Percentiles rank a stretch among this genome's conserved stretches.
Evolutionary conservation across 192 early-diverging fungal species (phyloP).

Genomic region (Coemansia sp.): DNA sequence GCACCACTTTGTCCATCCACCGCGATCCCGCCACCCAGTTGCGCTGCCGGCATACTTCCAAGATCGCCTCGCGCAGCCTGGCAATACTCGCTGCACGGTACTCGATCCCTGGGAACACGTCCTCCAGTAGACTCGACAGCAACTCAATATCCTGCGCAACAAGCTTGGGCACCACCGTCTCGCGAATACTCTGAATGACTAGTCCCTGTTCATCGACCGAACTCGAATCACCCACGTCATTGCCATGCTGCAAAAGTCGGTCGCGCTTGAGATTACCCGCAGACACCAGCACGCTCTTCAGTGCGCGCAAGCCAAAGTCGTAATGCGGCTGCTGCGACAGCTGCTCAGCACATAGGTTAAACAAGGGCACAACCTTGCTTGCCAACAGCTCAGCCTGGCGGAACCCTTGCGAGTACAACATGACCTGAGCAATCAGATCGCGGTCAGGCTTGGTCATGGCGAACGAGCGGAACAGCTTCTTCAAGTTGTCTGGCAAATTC

Average conservation of each 20-base stretch:
- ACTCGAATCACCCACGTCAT: constrained; percentile 42
- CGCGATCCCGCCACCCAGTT: constrained; percentile 71
- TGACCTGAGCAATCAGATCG: constrained; percentile 98
- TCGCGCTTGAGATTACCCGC: constrained; percentile 99
- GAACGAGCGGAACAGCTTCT: constrained; percentile 98
- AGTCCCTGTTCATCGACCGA: constrained; percentile 84
- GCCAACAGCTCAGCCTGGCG: constrained; percentile 90
- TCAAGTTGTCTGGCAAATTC: constrained; percentile 97
- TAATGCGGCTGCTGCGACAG: constrained; percentile 96
- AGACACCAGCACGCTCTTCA: constrained; percentile 98
- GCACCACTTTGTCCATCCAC: constrained; percentile 97
- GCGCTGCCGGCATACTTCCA: constrained; percentile 73
- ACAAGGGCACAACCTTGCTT: constrained; percentile 95
- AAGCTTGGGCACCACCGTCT: constrained; percentile 97
- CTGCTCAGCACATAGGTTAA: constrained; percentile 94
- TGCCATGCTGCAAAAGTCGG: constrained; percentile 62
- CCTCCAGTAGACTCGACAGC: constrained; percentile 81
- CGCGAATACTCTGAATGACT: constrained; percentile 93
- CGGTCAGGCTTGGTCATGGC: constrained; percentile 99
- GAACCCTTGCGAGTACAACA: constrained; percentile 99
- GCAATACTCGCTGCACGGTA: constrained; percentile 79
- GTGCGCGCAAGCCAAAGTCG: constrained; percentile 97
- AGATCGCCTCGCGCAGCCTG: constrained; percentile 71
- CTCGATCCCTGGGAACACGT: constrained; percentile 92
- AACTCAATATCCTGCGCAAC: constrained; percentile 94